Percentiles rank a stretch among this genome's conserved stretches.
phyloP scores from a whole-genome alignment of 495 filamentous ascomycete genomes.

The Neurospora tetraspora region DNA sequence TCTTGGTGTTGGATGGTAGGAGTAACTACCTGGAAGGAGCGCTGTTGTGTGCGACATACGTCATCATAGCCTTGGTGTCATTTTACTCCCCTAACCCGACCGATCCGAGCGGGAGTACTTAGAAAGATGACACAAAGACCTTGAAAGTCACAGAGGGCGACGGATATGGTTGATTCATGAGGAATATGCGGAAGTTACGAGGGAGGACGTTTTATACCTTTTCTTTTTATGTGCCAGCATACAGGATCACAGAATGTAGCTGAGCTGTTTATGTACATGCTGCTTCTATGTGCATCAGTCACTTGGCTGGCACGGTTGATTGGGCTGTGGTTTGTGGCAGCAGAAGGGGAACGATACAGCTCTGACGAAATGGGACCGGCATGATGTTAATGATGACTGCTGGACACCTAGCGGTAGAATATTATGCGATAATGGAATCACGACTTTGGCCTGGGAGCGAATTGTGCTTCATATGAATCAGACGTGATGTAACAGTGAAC shows the following conservation, averaged over 20 bases:
- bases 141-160: not conserved
- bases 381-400: not conserved
- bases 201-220: not conserved
- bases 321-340: not conserved
- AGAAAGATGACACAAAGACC: not conserved
- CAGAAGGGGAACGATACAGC: not conserved
- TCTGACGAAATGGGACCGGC: not conserved
- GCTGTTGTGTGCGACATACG: constrained; percentile 70
- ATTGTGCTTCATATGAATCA: not conserved
- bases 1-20: constrained; percentile 75
- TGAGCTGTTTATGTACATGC: not conserved
- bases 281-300: not conserved
- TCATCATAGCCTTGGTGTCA: constrained; percentile 62
- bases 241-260: not conserved
- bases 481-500: not conserved
- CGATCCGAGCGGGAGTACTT: constrained; percentile 33
- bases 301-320: not conserved
- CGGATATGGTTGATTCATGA: not conserved
- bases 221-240: not conserved
- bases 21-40: constrained; percentile 86
- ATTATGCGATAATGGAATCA: not conserved
- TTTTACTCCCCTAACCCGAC: constrained; percentile 50
- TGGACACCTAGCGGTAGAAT: not conserved
- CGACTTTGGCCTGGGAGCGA: not conserved
- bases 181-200: not conserved